A percentile compares a stretch with the other conserved stretches of the same genome.
phyloP scores from a whole-genome alignment of 352 stramenopile species.

The Phytopythium ostracodes region DNA sequence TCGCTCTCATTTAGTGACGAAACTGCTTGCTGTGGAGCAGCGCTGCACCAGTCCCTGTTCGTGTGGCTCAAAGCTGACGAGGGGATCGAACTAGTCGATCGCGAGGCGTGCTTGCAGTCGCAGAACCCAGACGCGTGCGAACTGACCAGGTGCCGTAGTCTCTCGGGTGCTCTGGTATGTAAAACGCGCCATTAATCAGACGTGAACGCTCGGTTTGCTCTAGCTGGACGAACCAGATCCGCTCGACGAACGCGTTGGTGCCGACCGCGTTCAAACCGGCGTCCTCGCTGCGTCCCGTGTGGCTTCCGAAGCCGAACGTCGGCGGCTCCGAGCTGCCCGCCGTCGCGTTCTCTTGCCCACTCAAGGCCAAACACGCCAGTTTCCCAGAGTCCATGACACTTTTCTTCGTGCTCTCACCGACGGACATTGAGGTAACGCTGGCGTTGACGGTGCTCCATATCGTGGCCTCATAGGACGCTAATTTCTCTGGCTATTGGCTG shows the following conservation, averaged over 20 bases:
- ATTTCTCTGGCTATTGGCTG: neutral
- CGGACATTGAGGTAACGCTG: conserved; percentile 40
- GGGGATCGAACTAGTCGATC: conserved; percentile 43
- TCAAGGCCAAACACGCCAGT: conserved; percentile 23
- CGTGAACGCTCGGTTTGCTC: neutral
- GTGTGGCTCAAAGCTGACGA: conserved; percentile 51
- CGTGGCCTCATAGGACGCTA: neutral
- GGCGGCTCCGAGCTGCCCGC: conserved; percentile 15
- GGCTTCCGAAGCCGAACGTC: conserved; percentile 18
- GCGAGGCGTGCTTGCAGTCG: conserved; percentile 24
- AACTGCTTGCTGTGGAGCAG: conserved; percentile 9
- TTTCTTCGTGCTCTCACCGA: conserved; percentile 54
- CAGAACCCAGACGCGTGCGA: conserved; percentile 29
- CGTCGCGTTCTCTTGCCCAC: conserved; percentile 51
- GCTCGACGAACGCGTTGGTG: conserved; percentile 1
- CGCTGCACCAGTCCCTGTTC: conserved; percentile 24
- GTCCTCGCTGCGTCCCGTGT: conserved; percentile 20
- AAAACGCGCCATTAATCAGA: neutral
- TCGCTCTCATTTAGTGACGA: no score
- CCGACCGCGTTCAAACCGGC: conserved; percentile 11
- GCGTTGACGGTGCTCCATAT: no score
- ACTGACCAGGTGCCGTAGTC: conserved; percentile 30
- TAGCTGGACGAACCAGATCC: conserved; percentile 38
- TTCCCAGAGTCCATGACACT: conserved; percentile 61
- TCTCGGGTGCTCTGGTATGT: neutral